Conservation (phyloP, 768 basidiomycete species). For the Crepidotus variabilis region DNA sequence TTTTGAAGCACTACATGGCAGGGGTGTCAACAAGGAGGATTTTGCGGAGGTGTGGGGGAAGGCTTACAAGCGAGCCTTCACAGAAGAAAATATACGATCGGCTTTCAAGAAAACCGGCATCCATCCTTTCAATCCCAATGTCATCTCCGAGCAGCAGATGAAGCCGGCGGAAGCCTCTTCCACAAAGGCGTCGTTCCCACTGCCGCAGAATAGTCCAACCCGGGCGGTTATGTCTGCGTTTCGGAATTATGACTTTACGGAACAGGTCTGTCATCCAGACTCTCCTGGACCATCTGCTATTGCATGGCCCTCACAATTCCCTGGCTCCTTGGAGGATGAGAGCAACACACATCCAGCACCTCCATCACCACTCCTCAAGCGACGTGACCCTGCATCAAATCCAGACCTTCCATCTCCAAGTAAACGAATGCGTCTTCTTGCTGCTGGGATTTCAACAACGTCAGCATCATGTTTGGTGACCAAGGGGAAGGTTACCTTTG, state of each 20-base stretch:
- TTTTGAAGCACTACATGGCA: conserved; percentile 18
- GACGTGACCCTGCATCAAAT: not conserved
- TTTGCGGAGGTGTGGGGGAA: conserved; percentile 23
- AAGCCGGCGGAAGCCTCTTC: conserved; percentile 24
- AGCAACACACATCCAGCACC: conserved; percentile 12
- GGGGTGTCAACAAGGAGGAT: conserved; percentile 19
- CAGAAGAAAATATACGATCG: conserved; percentile 17
- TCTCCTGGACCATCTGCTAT: not conserved
- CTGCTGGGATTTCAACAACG: conserved; percentile 13
- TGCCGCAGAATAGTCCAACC: conserved; percentile 22
- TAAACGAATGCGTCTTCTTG: conserved; percentile 12
- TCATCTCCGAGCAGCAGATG: conserved; percentile 24
- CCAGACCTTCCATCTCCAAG: conserved; percentile 4
- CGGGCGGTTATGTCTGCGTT: conserved; percentile 13
- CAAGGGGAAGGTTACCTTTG: conserved; percentile 10
- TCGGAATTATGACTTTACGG: not conserved
- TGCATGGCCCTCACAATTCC: conserved; percentile 3
- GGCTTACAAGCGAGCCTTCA: conserved; percentile 25
- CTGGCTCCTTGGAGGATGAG: conserved; percentile 9
- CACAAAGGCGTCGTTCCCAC: conserved; percentile 18
- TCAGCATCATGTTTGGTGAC: conserved; percentile 22
- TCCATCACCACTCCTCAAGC: too few species aligned
- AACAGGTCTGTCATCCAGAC: not conserved
- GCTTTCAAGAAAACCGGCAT: conserved; percentile 28
- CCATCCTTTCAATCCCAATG: conserved; percentile 22